These are phyloP conservation scores for Vaccinium darrowii DNA, from an alignment of 148 eudicot species.

Conservation along the genomic window DNA sequence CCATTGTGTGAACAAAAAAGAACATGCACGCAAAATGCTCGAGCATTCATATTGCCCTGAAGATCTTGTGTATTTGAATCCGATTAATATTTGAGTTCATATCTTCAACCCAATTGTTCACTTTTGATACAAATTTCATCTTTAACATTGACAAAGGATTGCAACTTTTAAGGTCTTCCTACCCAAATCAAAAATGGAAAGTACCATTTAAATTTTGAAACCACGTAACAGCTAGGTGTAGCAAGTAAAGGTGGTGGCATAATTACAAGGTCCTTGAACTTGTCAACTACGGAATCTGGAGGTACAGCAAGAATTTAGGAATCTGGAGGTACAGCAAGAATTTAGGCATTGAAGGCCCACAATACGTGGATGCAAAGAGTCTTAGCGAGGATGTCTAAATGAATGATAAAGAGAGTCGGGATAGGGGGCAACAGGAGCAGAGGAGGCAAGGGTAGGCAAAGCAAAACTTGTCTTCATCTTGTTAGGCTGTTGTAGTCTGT, in stretches of 20 bases:
- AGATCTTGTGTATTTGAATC: background rate
- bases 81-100: background rate
- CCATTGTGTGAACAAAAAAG: background rate
- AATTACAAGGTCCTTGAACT: background rate
- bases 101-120: background rate
- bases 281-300: background rate
- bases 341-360: background rate
- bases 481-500: background rate
- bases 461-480: background rate
- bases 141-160: background rate
- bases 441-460: background rate
- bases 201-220: background rate
- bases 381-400: background rate
- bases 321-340: background rate
- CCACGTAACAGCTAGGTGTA: background rate
- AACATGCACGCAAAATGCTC: background rate
- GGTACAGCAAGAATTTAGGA: background rate
- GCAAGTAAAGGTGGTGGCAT: conserved; percentile 9
- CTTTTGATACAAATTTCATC: background rate
- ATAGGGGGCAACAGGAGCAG: background rate
- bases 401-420: background rate
- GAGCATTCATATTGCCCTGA: background rate
- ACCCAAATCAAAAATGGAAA: background rate
- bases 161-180: background rate
- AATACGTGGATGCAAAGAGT: background rate